Evolutionary conservation across 345 rosid genomes (phyloP).

Genomic region (Euphorbia pulcherrima): DNA sequence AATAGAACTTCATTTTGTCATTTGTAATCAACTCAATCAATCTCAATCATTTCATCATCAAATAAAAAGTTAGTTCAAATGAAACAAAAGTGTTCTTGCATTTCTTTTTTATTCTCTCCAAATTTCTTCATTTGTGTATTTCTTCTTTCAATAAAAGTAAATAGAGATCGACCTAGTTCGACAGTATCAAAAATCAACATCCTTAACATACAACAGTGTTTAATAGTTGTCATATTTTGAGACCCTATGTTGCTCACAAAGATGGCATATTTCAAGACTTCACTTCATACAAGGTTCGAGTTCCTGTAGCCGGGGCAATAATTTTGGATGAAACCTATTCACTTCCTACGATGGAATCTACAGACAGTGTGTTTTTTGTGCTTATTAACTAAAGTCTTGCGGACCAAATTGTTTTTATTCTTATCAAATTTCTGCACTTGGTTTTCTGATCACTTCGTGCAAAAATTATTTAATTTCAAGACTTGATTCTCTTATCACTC

Average conservation of each 20-base stretch:
- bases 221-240: conserved; percentile 82
- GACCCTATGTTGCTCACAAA: conserved; percentile 86
- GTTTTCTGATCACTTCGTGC: not conserved
- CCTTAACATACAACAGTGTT: conserved; percentile 67
- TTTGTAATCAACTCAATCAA: no score
- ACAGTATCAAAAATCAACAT: no score
- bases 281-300: conserved; percentile 94
- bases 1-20: no score
- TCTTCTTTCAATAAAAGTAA: no score
- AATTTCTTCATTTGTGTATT: no score
- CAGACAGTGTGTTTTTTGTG: not conserved
- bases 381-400: not conserved
- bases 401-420: not conserved
- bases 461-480: no score
- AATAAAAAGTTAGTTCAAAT: no score
- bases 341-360: conserved; percentile 4
- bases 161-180: no score
- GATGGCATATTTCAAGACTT: conserved; percentile 95
- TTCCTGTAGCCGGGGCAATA: conserved; percentile 97
- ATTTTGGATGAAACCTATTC: conserved; percentile 85
- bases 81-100: no score
- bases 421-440: not conserved
- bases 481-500: not conserved
- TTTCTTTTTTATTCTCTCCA: no score
- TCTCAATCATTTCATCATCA: no score